These are phyloP conservation scores for Blastocystis sp. DNA, from an alignment of 352 stramenopile species.

Conservation along the genomic window DNA sequence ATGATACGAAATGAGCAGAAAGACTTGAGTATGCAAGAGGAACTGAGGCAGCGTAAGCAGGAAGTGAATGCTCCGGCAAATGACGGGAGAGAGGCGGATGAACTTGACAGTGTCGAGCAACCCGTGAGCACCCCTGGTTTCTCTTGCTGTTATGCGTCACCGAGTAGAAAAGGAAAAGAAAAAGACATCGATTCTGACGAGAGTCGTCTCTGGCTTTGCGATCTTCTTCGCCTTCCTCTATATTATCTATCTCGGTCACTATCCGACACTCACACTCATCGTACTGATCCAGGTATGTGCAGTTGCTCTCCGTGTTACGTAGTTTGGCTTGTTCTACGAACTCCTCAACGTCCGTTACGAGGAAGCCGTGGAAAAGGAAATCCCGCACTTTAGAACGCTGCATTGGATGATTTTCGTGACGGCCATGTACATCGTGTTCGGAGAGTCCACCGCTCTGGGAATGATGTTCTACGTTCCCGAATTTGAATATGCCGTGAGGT, in stretches of 20 bases:
- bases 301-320: neutral
- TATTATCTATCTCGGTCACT: conserved; percentile 67
- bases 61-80: neutral
- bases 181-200: conserved; percentile 29
- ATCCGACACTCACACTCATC: conserved; percentile 29
- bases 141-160: neutral
- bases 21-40: conserved; percentile 42
- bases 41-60: conserved; percentile 24
- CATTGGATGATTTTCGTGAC: conserved; percentile 74
- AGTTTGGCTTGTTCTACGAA: conserved; percentile 82
- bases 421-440: conserved; percentile 70
- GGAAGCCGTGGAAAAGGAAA: conserved; percentile 85
- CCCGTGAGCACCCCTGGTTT: conserved; percentile 1
- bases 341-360: conserved; percentile 87
- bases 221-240: conserved; percentile 47
- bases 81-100: conserved; percentile 68
- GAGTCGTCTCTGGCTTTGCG: conserved; percentile 46
- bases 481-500: conserved; percentile 85
- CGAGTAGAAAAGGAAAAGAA: conserved; percentile 63
- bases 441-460: neutral
- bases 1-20: no score
- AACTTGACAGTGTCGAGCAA: conserved; percentile 60
- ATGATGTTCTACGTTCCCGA: conserved; percentile 81
- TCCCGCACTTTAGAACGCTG: conserved; percentile 87
- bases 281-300: conserved; percentile 18